Evolutionary conservation across 2,329 filamentous ascomycete genomes (phyloP).

Genomic region (Aspergillus sp.): DNA sequence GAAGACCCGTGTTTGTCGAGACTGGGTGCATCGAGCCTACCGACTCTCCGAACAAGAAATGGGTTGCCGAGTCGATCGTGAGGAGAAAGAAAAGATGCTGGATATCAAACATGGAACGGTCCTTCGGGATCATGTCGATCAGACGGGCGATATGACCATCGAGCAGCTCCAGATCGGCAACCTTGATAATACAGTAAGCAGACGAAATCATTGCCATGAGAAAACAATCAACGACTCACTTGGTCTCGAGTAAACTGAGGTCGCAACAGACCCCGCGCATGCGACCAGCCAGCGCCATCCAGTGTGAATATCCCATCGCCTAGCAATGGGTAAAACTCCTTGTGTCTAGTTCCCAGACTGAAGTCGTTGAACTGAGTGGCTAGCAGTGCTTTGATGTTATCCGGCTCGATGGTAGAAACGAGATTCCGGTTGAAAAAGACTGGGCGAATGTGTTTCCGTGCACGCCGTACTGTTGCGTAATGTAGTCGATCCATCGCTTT

Average conservation of each 20-base stretch:
- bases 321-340: conserved; percentile 49
- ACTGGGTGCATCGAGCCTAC: conserved; percentile 51
- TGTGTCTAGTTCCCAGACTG: conserved; percentile 72
- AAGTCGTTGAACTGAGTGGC: conserved; percentile 79
- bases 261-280: conserved; percentile 71
- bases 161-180: conserved; percentile 68
- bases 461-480: conserved; percentile 17
- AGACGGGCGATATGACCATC: conserved; percentile 71
- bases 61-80: conserved; percentile 78
- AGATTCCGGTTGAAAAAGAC: conserved; percentile 13
- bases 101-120: conserved; percentile 57
- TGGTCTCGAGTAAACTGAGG: conserved; percentile 85
- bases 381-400: conserved; percentile 78
- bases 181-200: conserved; percentile 7
- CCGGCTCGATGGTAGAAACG: conserved; percentile 31
- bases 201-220: background rate
- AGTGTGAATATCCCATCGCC: conserved; percentile 58
- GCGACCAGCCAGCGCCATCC: conserved; percentile 73
- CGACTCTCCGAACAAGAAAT: conserved; percentile 77
- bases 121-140: conserved; percentile 55
- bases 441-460: conserved; percentile 23
- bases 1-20: conserved; percentile 43
- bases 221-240: conserved; percentile 44
- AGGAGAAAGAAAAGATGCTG: conserved; percentile 74
- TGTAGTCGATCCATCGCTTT: conserved; percentile 25